These are phyloP conservation scores for Geotrichum aggregatum DNA, from an alignment of 1,139 yeast genomes.

Conservation along the genomic window DNA sequence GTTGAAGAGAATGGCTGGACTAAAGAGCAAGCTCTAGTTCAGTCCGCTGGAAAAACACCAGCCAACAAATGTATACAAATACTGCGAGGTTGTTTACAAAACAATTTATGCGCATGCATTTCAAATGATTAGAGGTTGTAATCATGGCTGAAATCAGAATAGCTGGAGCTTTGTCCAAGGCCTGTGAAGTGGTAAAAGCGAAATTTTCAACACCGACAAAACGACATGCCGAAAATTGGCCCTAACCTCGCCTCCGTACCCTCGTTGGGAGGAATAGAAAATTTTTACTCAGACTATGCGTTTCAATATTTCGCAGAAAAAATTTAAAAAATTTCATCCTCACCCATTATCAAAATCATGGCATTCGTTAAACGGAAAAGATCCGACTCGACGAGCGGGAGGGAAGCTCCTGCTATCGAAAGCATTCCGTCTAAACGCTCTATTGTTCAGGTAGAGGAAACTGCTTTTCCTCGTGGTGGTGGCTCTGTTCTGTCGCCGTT, in stretches of 20 bases:
- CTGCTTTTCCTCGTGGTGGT: conserved; percentile 95
- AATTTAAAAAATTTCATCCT: background rate
- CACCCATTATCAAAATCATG: background rate
- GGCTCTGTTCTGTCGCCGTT: conserved; percentile 74
- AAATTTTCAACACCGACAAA: conserved; percentile 34
- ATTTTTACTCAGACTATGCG: background rate
- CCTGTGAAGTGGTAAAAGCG: too few species aligned
- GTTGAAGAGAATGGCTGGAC: conserved; percentile 89
- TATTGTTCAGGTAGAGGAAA: conserved; percentile 35
- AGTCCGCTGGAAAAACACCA: conserved; percentile 73
- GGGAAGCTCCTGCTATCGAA: conserved; percentile 10
- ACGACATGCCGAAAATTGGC: too few species aligned
- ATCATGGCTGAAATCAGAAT: background rate
- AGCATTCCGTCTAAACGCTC: conserved; percentile 16
- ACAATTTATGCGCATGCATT: too few species aligned
- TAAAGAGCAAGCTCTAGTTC: conserved; percentile 61
- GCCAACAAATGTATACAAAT: too few species aligned
- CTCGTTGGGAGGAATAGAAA: conserved; percentile 12
- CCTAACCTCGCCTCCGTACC: too few species aligned
- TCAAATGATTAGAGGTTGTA: too few species aligned
- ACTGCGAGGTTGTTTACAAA: too few species aligned
- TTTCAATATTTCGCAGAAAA: background rate
- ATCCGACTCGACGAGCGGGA: conserved; percentile 15
- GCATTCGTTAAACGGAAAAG: conserved; percentile 18
- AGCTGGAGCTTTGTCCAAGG: too few species aligned